Base-by-base conservation (phyloP, 2,329 filamentous ascomycete species). In the Colletotrichum lentis region DNA sequence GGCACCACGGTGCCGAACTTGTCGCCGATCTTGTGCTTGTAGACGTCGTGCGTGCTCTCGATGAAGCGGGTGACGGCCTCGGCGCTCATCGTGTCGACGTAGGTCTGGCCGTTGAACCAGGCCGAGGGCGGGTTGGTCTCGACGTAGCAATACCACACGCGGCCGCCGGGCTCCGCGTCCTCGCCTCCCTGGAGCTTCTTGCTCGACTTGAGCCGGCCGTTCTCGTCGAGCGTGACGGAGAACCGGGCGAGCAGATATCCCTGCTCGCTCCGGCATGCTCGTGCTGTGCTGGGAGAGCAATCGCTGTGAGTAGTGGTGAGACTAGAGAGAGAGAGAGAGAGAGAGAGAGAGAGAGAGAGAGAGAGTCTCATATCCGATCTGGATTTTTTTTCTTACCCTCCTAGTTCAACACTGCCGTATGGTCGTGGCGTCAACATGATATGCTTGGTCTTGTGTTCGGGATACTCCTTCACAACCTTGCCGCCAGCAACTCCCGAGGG, bases 41-140 rank as follows among this genome's bases (percentile, higher is more conserved):
- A 78, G 8, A 69, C 64, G 56, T 77, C 74, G 64, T 78, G 74
- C 1, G 75, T 77, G 24, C 70, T 73, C 16, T 76, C 71, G 39
- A 77, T 70, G 47, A 77, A 77, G 5, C 70, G 56, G 8, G 54
- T 62, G 47, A 76, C 76, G 35, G 76, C 75, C 12, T 71, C 67
- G 3, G 66, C 59, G 58, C 72, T 77, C 31, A 76, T 64, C 8
- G 75, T 75, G 64, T 78, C 76, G 61, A 77, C 62, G 43, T 76
- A 76, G 5, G 73, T 75, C 64, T 76, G 71, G 7, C 71, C 73
- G 59, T 77, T 77, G 70, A 76, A 77, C 76, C 76, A 77, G 35
- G 72, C 63, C 6, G 72, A 74, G 3, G 69, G 55, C 1, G 71
- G 71, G 59, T 77, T 77, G 1, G 69, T 73, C 62, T 77, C 75